Evolutionary conservation across 2,329 filamentous ascomycete species (phyloP), one percentile per base, ranked within the genome.

Genomic region (Alternaria sp.): DNA sequence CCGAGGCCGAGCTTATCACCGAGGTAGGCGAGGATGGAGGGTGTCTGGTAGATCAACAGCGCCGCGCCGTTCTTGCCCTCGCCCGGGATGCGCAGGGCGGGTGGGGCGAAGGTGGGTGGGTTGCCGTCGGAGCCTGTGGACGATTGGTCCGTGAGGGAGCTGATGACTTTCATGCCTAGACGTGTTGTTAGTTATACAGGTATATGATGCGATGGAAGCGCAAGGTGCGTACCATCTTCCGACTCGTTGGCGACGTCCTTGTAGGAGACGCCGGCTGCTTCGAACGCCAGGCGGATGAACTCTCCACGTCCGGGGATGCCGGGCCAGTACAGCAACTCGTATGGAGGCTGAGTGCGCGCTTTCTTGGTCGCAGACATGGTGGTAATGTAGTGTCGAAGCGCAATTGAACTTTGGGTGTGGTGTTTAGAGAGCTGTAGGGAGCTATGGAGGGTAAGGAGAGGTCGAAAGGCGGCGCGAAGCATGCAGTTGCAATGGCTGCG

Each of bases 1-100:
- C 83, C 85, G 1, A 93, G 83, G 0, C 86, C 87, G 0, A 92
- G 81, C 57, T 81, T 85, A 0, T 85, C 84, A 0, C 86, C 90
- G 0, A 95, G 82, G 77, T 93, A 95, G 8, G 88, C 78, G 15
- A 94, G 83, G 70, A 95, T 93, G 75, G 89, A 92, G 40, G 91
- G 83, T 2, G 90, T 91, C 80, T 95, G 92, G 74, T 81, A 85
- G 70, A 95, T 84, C 45, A 88, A 46, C 7, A 93, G 79, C 44
- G 86, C 80, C 11, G 72, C 75, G 62, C 88, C 89, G 66, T 89
- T 84, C 64, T 78, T 79, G 45, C 80, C 81, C 25, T 83, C 86
- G 26, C 81, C 81, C 4, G 79, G 76, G 36, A 87, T 74, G 32
- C 83, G 81, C 19, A 95, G 86, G 4, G 89, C 84, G 0, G 92